Evolutionary conservation across 2,329 filamentous ascomycete species (phyloP), one percentile per base, ranked within the genome.

Genomic region (Hypoxylon sp.): DNA sequence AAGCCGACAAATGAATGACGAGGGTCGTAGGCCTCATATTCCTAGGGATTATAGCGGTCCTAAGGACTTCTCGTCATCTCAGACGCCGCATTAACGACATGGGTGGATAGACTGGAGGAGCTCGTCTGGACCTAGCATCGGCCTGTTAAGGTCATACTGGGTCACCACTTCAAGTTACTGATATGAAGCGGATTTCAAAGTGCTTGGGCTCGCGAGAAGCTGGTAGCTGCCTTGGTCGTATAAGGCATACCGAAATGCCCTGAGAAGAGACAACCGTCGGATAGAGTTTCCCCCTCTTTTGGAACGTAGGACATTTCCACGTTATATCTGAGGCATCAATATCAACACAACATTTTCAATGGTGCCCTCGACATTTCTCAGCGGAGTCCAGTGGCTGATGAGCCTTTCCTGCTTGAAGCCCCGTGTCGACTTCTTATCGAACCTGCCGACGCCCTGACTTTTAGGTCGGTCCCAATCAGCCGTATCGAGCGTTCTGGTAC

Each of bases 311-410:
- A 10, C 5, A 23, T 11, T 23, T 23, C 4, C 17, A 40, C 10
- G 17, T 5, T 40, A 37, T 41, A 41, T 20, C 17, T 20, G n/a
- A 3, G 72, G 70, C 31, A 63, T 67, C 24, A 77, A 40, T 1
- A 74, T 64, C 35, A 76, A 52, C 24, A 76, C 66, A 20, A 75
- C 72, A 68, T 69, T 74, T 3, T 68, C 69, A 9, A 74, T 63
- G 7, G 58, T 41, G 1, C 74, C 73, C 13, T 70, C 66, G 0
- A 27, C 67, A 50, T 74, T 69, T 55, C 71, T 72, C 41, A 76
- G 55, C 20, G 74, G 73, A 20, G 73, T 71, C 74, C 74, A 76
- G 45, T 73, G 72, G 35, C 69, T 70, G 21, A 70, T 64, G 11
- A 73, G 20, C 60, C 33, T 61, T 38, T 66, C 67, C 24, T 59